Evolutionary conservation across 2,329 filamentous ascomycete species (phyloP).

Genomic region (Cadophora malorum): DNA sequence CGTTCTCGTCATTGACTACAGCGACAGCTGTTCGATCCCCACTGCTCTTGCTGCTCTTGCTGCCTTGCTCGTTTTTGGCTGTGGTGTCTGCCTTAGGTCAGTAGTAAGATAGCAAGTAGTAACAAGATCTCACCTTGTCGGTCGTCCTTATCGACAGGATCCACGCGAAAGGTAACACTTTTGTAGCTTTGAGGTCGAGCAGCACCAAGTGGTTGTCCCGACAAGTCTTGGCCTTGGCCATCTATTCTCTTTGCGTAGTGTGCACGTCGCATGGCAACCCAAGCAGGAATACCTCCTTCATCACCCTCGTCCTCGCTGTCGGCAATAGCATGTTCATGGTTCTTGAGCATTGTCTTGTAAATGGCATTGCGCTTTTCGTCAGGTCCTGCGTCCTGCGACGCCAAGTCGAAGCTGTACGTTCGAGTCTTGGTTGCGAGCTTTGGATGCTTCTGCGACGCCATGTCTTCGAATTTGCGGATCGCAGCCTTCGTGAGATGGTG

Average conservation of each 20-base stretch:
- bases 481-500: background rate
- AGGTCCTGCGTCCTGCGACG: background rate
- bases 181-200: background rate
- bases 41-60: background rate
- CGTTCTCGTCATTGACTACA: background rate
- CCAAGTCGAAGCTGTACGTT: background rate
- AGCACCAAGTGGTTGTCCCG: background rate
- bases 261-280: slow-evolving; percentile 9
- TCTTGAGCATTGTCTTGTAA: slow-evolving; percentile 9
- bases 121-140: background rate
- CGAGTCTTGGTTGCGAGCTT: background rate
- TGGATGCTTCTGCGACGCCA: background rate
- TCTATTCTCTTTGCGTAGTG: background rate
- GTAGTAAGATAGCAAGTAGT: background rate
- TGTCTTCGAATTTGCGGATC: background rate
- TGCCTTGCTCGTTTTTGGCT: background rate
- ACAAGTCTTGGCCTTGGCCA: background rate
- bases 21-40: background rate
- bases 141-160: background rate
- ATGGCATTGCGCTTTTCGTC: slow-evolving; percentile 5
- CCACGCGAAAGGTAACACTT: background rate
- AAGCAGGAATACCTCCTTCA: slow-evolving; percentile 14
- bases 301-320: slow-evolving; percentile 15
- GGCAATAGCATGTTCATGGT: slow-evolving; percentile 17
- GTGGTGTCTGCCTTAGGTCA: background rate